These are phyloP conservation scores for Aspergillus sp. DNA, from an alignment of 2,329 filamentous ascomycete species.

Conservation along the genomic window DNA sequence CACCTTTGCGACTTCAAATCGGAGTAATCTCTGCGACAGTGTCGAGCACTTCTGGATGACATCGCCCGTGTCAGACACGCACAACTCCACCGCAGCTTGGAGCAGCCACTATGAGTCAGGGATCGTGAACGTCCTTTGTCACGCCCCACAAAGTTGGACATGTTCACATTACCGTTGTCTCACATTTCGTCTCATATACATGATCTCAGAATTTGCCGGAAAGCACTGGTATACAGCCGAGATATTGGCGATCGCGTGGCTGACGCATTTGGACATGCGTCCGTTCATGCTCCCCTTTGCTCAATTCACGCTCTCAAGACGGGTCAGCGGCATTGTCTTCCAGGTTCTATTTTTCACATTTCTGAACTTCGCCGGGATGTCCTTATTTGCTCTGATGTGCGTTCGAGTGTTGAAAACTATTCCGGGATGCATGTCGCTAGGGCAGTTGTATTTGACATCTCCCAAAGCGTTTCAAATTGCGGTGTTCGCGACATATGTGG, in stretches of 20 bases:
- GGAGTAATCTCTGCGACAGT: background rate
- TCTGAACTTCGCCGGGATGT: background rate
- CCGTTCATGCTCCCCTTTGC: background rate
- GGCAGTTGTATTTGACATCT: background rate
- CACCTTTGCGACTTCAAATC: background rate
- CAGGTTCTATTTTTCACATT: background rate
- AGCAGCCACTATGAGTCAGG: background rate
- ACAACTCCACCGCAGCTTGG: background rate
- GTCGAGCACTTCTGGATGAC: background rate
- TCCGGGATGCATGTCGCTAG: background rate
- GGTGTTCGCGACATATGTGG: too few species aligned
- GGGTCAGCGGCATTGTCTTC: background rate
- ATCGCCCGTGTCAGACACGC: background rate
- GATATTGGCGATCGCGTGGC: background rate
- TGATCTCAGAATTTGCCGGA: background rate
- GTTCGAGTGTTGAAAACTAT: background rate
- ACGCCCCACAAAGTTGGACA: background rate
- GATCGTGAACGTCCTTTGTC: background rate
- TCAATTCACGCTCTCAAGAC: background rate
- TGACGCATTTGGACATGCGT: background rate
- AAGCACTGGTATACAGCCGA: background rate
- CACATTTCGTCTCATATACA: background rate
- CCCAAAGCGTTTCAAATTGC: too few species aligned
- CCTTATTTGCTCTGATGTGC: background rate
- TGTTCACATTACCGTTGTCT: background rate